Evolutionary conservation across 306 rosid species (phyloP), one percentile per base, ranked within the genome.

Genomic region (Vachellia collinsii): DNA sequence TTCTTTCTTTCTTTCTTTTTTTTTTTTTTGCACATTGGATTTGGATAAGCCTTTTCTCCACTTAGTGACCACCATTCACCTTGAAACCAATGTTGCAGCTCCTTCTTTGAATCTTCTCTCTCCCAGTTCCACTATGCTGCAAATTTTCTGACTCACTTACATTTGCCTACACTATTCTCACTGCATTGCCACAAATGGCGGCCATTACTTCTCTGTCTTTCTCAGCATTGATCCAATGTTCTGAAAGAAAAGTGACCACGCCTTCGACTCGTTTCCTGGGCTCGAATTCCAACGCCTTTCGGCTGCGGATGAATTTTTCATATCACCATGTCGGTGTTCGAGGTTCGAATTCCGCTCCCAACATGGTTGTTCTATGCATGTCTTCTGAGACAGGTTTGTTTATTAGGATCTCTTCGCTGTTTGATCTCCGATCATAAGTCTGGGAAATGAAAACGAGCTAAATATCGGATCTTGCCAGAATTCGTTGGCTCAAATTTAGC

Each of bases 311-410:
- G 44, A 76, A 74, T 85, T 86, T 83, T 65, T 83, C 84, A 7
- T 70, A 74, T 68, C 88, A 84, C 48, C 53, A 11, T 79, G 82
- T 70, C 5, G 83, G 80, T 22, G 85, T 85, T 69, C 81, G 88
- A 78, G 47, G 85, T 63, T 47, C 91, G 17, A 82, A 7, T 75
- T 80, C 85, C 11, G 7, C 77, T 16, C 87, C 94, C 71, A 83
- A 88, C 17, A 79, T 88, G 94, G 86, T 86, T 22, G 38, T 93
- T 87, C 92, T 83, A 58, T 91, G 95, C 95, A 79, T 86, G 92
- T 87, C 95, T 56, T 53, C 91, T 10, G 76, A 59, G 12, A 38
- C 92, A 86, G 93, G 97, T 93, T 81, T 9, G 78, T 72, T 11
- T 54, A 36, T 23, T 43, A 43, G 46, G 8, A 43, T 38, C 65